Base-by-base conservation (phyloP, 2,329 filamentous ascomycete species). In the Akanthomyces uredinophilus region DNA sequence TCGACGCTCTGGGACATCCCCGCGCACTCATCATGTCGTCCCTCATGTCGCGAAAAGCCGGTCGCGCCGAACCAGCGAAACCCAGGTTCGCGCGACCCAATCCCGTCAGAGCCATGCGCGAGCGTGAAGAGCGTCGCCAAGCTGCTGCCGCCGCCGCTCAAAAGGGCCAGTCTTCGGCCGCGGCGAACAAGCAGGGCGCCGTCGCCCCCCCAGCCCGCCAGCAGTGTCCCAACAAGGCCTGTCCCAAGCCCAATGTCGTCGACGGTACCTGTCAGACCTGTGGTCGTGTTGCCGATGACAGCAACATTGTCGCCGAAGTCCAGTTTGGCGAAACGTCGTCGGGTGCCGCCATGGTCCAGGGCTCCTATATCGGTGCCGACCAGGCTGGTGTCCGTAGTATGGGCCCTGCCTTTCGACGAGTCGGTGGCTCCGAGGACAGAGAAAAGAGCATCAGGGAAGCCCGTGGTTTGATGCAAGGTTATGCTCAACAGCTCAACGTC, bases 301-400 rank as follows among this genome's bases (percentile, higher is more conserved):
- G 87, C 72, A 92, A 96, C 70, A 96, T 98, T 65, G 93, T 97
- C 63, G 86, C 92, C 54, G 95, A 99, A 74, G 86, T 98, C 65
- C 88, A 88, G 24, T 99, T 98, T 71, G 92, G 92, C 66, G 94
- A 99, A 78, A 89, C 87, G 32, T 86, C 91, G 0, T 87, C 86
- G 39, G 95, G 95, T 69, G 92, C 91, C 54, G 93, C 94, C 58
- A 85, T 96, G 56, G 92, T 97, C 20, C 92, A 97, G 73, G 95
- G 95, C 73, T 93, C 88, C 65, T 96, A 89, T 71, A 87, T 99
- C 64, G 89, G 87, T 60, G 90, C 92, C 63, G 91, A 93, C 73
- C 92, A 97, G 71, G 91, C 90, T 27, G 87, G 91, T 69, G 88
- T 90, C 35, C 87, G 90, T 57, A 85, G 81, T 67, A 78, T 87